Base-by-base conservation (phyloP, 2,329 filamentous ascomycete species). In the Albifimbria verrucaria region DNA sequence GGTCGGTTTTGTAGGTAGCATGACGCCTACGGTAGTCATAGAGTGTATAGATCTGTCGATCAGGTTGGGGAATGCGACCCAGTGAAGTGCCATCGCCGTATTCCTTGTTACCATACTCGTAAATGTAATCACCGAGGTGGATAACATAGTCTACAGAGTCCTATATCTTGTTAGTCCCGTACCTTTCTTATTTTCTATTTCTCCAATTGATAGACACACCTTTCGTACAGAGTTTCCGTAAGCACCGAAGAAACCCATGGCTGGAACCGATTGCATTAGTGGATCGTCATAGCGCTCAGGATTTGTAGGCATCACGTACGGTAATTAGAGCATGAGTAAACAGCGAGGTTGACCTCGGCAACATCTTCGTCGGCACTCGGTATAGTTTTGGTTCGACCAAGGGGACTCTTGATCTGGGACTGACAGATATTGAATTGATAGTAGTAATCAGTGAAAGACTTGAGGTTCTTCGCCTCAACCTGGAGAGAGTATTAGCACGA, bases 251-350 rank as follows among this genome's bases (percentile, higher is more conserved):
- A 80, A 84, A 0, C 81, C 81, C 43, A 58, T 62, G 2, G 64
- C 43, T 46, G 22, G 18, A 46, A 4, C 12, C 21, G 9, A 46
- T 46, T 6, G 11, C n/a, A 23, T 21, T 21, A 46, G n/a, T 23
- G 12, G n/a, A n/a, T n/a, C n/a, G n/a, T n/a, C n/a, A n/a, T n/a
- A n/a, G n/a, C n/a, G n/a, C n/a, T n/a, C n/a, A n/a, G n/a, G n/a
- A n/a, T n/a, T n/a, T n/a, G n/a, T n/a, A n/a, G n/a, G n/a, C n/a
- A n/a, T n/a, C 7, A 17, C 43, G 12, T 24, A 46, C 43, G 82
- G 58, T 79, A 89, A 67, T 89, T 90, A 59, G 76, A 78, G 72
- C 88, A 90, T 2, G 85, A 89, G 65, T 87, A 90, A 1, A 92
- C 78, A 2, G 87, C 87, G 51, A 90, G 74, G 36, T 76, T 81